Conservation (phyloP, 2,329 filamentous ascomycete species). For the Tolypocladium tropicale region DNA sequence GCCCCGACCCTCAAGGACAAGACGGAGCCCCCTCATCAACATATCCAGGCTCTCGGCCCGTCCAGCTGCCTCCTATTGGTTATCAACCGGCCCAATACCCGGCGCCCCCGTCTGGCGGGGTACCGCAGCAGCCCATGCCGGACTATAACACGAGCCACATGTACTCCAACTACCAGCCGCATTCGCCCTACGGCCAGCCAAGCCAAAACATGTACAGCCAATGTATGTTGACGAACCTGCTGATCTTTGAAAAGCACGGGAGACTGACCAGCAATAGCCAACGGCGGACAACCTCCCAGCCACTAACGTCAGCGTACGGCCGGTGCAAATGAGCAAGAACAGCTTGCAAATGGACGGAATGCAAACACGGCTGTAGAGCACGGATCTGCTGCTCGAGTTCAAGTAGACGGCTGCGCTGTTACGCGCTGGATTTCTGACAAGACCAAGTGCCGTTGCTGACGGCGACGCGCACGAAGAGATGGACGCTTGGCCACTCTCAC, state of each 20-base stretch:
- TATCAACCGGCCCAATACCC: slow-evolving; percentile 61
- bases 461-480: neutral
- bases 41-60: slow-evolving; percentile 45
- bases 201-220: slow-evolving; percentile 51
- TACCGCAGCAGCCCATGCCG: slow-evolving; percentile 39
- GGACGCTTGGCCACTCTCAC: neutral
- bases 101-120: slow-evolving; percentile 44
- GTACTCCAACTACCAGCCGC: slow-evolving; percentile 47
- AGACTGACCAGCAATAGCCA: slow-evolving; percentile 2
- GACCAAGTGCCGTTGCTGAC: neutral
- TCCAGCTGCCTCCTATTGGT: slow-evolving; percentile 65
- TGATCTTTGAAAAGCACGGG: neutral
- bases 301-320: neutral
- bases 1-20: slow-evolving; percentile 32
- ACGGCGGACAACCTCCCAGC: slow-evolving; percentile 6
- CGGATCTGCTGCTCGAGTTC: neutral
- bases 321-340: neutral
- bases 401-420: neutral
- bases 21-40: slow-evolving; percentile 37
- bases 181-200: slow-evolving; percentile 47
- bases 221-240: slow-evolving; percentile 27
- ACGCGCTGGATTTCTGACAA: neutral
- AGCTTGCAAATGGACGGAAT: neutral
- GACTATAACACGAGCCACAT: slow-evolving; percentile 46
- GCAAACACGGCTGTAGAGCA: neutral